Percentiles rank a stretch among this genome's conserved stretches.
phyloP scores from a whole-genome alignment of 305 asterid genomes.

The Fraxinus xanthoxyloides region DNA sequence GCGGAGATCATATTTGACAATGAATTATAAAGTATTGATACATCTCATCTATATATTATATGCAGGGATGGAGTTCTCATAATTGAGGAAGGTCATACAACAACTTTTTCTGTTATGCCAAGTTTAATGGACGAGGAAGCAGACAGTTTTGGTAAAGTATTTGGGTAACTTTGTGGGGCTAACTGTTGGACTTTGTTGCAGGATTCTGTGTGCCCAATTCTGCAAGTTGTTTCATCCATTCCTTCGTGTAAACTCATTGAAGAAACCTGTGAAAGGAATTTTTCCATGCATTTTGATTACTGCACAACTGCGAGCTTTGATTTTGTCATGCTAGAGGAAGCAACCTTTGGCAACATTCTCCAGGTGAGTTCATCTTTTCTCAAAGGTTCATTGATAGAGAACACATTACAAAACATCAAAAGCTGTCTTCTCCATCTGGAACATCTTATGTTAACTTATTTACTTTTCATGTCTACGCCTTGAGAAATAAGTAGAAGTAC shows the following conservation, averaged over 20 bases:
- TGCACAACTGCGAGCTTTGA: constrained; percentile 81
- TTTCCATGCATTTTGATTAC: constrained; percentile 87
- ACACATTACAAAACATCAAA: not conserved
- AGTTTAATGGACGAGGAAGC: constrained; percentile 85
- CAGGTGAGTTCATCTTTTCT: constrained; percentile 53
- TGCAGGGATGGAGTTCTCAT: constrained; percentile 95
- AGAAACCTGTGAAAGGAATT: constrained; percentile 88
- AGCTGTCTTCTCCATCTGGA: not conserved
- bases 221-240: constrained; percentile 78
- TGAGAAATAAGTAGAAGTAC: not conserved
- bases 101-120: constrained; percentile 83
- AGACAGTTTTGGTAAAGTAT: constrained; percentile 66
- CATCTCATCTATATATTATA: constrained; percentile 65
- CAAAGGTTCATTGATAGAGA: not conserved
- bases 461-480: not conserved
- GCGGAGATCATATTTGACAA: constrained; percentile 40
- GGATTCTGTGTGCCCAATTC: constrained; percentile 88
- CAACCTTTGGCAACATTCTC: constrained; percentile 68
- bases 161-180: constrained; percentile 43
- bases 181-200: constrained; percentile 73
- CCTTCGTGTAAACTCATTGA: constrained; percentile 86
- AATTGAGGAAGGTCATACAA: constrained; percentile 75
- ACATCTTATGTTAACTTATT: not conserved
- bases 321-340: constrained; percentile 81
- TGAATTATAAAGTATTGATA: constrained; percentile 54